phyloP scores from a whole-genome alignment of 306 rosid genomes.

The apple (Malus domestica) region DNA sequence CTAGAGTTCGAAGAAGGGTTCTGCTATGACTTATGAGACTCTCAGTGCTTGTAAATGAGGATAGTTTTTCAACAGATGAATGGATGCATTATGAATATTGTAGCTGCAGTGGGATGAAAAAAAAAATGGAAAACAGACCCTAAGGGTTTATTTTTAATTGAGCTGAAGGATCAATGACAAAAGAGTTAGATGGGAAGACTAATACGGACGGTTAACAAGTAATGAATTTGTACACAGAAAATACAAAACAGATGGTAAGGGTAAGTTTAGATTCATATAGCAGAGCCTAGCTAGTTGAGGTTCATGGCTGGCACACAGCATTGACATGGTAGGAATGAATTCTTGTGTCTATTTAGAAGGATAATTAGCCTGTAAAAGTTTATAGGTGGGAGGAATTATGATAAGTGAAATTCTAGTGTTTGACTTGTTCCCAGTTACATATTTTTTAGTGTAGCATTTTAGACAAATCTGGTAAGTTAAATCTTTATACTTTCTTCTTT shows the following conservation, averaged over 20 bases:
- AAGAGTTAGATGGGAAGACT: background rate
- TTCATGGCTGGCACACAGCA: background rate
- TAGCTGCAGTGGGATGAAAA: background rate
- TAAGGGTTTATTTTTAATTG: background rate
- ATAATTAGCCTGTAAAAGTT: background rate
- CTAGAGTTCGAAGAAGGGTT: background rate
- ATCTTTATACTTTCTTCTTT: background rate
- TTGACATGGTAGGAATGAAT: background rate
- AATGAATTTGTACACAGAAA: background rate
- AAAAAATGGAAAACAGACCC: background rate
- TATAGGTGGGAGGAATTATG: background rate
- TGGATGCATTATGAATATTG: background rate
- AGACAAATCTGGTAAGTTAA: background rate
- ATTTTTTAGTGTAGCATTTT: background rate
- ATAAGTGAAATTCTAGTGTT: background rate
- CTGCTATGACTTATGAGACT: background rate
- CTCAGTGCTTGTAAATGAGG: background rate
- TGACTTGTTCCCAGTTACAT: background rate
- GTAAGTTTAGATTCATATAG: background rate
- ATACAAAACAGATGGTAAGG: background rate
- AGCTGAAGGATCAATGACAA: background rate
- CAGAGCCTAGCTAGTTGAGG: background rate
- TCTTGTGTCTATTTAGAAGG: slow-evolving; percentile 4
- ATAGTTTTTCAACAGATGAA: background rate
- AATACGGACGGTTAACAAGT: background rate